These are phyloP conservation scores for Dalbergia oliveri DNA, from an alignment of 306 rosid species.

Conservation along the genomic window DNA sequence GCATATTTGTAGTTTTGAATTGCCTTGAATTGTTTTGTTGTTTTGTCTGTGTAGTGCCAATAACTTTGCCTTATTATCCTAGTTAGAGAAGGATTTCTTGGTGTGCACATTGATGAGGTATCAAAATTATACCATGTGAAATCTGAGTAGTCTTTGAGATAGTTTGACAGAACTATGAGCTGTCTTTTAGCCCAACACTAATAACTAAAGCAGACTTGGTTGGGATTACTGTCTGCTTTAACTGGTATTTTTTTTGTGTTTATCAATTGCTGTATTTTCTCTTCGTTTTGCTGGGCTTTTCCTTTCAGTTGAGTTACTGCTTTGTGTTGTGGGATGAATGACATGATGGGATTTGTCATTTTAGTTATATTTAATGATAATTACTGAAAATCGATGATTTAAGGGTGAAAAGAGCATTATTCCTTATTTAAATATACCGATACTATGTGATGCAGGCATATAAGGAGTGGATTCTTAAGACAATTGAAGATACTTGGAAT, in stretches of 20 bases:
- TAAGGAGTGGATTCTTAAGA: slow-evolving; percentile 89
- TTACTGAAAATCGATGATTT: slow-evolving; percentile 13
- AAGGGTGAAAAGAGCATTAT: background rate
- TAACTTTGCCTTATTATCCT: slow-evolving; percentile 5
- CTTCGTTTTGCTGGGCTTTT: slow-evolving; percentile 8
- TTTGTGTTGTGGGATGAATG: background rate
- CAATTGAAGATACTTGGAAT: slow-evolving; percentile 82
- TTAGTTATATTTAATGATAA: slow-evolving; percentile 10
- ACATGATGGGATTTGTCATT: slow-evolving; percentile 20
- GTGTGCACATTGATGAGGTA: slow-evolving; percentile 23
- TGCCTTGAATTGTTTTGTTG: background rate
- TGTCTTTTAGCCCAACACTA: background rate
- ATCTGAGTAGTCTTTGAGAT: slow-evolving; percentile 4
- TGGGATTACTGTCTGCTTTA: slow-evolving; percentile 23
- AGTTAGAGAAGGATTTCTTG: slow-evolving; percentile 2
- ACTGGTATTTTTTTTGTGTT: slow-evolving; percentile 16
- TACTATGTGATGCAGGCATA: slow-evolving; percentile 58
- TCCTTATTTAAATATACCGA: slow-evolving; percentile 26
- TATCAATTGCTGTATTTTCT: slow-evolving; percentile 32
- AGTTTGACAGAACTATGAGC: slow-evolving; percentile 5
- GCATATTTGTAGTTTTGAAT: slow-evolving; percentile 11
- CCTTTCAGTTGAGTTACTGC: slow-evolving; percentile 7
- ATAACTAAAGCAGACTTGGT: slow-evolving; percentile 19
- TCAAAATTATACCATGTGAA: background rate
- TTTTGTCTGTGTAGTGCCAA: slow-evolving; percentile 16